Evolutionary conservation across 176 grass and related monocot genomes (phyloP).

Genomic region (Triticum timopheevii): DNA sequence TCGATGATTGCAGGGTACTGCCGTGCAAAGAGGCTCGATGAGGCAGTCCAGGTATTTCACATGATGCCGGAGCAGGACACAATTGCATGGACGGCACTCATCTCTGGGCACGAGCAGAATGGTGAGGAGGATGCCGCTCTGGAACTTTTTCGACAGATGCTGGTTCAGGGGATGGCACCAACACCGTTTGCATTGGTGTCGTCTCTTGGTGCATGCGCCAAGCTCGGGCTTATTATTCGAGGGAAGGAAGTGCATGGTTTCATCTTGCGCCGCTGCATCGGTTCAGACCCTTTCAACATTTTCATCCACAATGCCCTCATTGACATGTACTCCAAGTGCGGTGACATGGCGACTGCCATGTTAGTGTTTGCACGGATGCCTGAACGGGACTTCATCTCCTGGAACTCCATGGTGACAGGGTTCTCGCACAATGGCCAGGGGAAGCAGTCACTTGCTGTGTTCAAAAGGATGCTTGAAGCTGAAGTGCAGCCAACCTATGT

Average conservation of each 20-base stretch:
- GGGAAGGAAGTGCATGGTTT: slow-evolving; percentile 70
- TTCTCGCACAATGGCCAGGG: slow-evolving; percentile 69
- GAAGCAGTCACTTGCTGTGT: slow-evolving; percentile 48
- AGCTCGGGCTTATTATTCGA: slow-evolving; percentile 36
- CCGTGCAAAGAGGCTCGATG: slow-evolving; percentile 24
- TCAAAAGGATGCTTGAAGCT: slow-evolving; percentile 58
- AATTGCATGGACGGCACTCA: slow-evolving; percentile 66
- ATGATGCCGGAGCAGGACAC: slow-evolving; percentile 42
- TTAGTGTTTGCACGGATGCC: slow-evolving; percentile 43
- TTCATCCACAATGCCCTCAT: slow-evolving; percentile 65
- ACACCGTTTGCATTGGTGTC: slow-evolving; percentile 55
- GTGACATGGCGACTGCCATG: slow-evolving; percentile 42
- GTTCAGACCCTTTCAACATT: slow-evolving; percentile 60
- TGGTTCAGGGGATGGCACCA: slow-evolving; percentile 36
- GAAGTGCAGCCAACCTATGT: slow-evolving; percentile 56
- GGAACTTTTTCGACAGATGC: slow-evolving; percentile 45
- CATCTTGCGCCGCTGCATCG: slow-evolving; percentile 35
- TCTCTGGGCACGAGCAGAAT: slow-evolving; percentile 75
- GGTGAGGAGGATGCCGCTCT: slow-evolving; percentile 54
- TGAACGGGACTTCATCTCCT: slow-evolving; percentile 53
- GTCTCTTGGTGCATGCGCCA: slow-evolving; percentile 48
- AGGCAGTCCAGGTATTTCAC: slow-evolving; percentile 39
- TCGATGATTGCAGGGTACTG: slow-evolving; percentile 58
- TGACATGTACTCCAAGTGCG: slow-evolving; percentile 73
- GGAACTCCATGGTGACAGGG: slow-evolving; percentile 76